These are phyloP conservation scores for Stagonosporopsis vannaccii DNA, from an alignment of 2,329 filamentous ascomycete genomes.

Conservation along the genomic window DNA sequence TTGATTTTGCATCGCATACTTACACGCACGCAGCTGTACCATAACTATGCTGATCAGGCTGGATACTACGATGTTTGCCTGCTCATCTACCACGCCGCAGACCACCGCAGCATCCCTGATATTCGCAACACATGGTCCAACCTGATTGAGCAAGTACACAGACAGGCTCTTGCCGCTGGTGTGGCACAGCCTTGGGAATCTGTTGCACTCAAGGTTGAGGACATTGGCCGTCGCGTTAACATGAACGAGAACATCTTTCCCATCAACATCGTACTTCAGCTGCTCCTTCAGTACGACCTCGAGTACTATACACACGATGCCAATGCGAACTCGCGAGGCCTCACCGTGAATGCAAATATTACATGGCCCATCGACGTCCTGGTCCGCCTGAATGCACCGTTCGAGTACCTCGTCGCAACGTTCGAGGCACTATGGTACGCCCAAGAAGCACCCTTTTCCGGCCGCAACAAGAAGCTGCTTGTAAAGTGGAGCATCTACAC, in stretches of 20 bases:
- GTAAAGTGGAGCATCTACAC: constrained; percentile 69
- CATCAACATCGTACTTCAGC: constrained; percentile 51
- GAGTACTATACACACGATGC: constrained; percentile 58
- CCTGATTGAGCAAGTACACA: constrained; percentile 72
- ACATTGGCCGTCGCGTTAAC: constrained; percentile 63
- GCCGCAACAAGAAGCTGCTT: constrained; percentile 61
- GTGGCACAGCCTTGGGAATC: constrained; percentile 71
- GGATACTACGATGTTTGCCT: constrained; percentile 94
- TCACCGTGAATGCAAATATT: constrained; percentile 37
- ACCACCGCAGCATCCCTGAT: constrained; percentile 86
- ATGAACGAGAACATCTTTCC: constrained; percentile 65
- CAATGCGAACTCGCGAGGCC: constrained; percentile 21
- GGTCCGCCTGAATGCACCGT: constrained; percentile 66
- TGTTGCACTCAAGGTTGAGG: constrained; percentile 67
- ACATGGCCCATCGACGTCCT: constrained; percentile 72
- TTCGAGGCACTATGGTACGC: constrained; percentile 73
- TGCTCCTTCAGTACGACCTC: constrained; percentile 51
- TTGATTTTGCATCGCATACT: constrained; percentile 17
- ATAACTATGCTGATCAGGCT: constrained; percentile 87
- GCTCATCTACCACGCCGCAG: constrained; percentile 88
- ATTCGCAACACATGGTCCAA: constrained; percentile 86
- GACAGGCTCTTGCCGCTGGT: constrained; percentile 57
- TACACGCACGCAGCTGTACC: constrained; percentile 74
- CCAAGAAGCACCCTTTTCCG: constrained; percentile 70
- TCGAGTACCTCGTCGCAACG: constrained; percentile 67